A percentile compares a stretch with the other conserved stretches of the same genome.
phyloP scores from a whole-genome alignment of 1,139 yeast species.

The Candida sojae region DNA sequence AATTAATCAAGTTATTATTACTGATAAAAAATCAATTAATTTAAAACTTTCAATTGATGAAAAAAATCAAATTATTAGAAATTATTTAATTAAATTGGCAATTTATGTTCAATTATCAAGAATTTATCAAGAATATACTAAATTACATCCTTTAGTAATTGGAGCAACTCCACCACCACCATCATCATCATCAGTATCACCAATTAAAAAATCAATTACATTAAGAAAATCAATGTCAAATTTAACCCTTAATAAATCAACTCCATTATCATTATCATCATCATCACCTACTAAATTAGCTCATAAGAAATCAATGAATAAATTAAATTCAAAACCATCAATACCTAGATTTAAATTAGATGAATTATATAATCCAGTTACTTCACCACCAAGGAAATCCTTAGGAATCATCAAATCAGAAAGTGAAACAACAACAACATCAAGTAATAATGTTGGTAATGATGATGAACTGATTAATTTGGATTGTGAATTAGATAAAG shows the following conservation, averaged over 20 bases:
- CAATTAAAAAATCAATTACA: constrained; percentile 7
- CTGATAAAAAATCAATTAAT: constrained; percentile 16
- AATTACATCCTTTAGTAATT: constrained; percentile 15
- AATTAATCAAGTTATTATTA: constrained; percentile 13
- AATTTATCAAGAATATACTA: constrained; percentile 41
- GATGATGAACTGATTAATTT: neutral
- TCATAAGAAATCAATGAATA: constrained; percentile 19
- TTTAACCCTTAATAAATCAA: neutral
- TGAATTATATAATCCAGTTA: constrained; percentile 27
- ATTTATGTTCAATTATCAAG: constrained; percentile 64
- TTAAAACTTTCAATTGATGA: constrained; percentile 30
- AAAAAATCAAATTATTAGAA: constrained; percentile 45
- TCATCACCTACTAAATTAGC: constrained; percentile 17
- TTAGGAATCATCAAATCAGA: too few relatives aligned
- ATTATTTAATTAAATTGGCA: constrained; percentile 52
- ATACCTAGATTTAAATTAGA: constrained; percentile 24
- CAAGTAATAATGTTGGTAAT: neutral
- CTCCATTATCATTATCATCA: constrained; percentile 1
- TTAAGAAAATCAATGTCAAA: constrained; percentile 2
- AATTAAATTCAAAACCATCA: constrained; percentile 24
- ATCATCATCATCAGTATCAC: constrained; percentile 10
- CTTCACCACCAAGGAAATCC: constrained; percentile 18
- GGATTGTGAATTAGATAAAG: constrained; percentile 5
- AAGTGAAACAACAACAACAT: neutral
- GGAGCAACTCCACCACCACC: constrained; percentile 1